These are phyloP conservation scores for Colletotrichum sp. DNA, from an alignment of 2,329 filamentous ascomycete genomes.

Conservation along the genomic window DNA sequence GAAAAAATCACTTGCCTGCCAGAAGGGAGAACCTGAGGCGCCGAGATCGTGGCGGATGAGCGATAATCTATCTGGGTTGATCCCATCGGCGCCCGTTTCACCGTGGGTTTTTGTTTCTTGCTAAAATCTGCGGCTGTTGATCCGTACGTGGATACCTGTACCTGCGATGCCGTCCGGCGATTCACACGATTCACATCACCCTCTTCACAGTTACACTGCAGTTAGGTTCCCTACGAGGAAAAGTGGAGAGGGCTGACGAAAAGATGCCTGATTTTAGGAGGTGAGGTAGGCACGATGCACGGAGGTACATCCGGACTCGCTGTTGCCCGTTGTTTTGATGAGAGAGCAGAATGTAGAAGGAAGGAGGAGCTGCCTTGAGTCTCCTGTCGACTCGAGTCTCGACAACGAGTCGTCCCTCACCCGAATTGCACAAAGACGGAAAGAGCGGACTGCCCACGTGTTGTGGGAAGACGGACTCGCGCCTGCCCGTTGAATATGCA, in stretches of 20 bases:
- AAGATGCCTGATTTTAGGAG: neutral
- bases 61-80: constrained; percentile 1
- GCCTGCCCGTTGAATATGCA: neutral
- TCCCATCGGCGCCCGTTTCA: neutral
- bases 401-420: neutral
- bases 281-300: neutral
- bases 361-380: neutral
- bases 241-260: constrained; percentile 12
- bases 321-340: neutral
- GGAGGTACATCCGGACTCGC: neutral
- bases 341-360: neutral
- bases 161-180: neutral
- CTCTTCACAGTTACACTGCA: neutral
- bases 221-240: neutral
- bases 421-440: neutral
- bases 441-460: neutral
- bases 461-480: neutral
- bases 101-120: constrained; percentile 5
- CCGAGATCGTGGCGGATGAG: neutral
- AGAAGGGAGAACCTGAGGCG: neutral
- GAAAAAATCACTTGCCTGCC: neutral
- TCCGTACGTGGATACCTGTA: neutral
- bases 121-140: neutral
- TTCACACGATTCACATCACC: neutral
- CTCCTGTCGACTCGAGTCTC: neutral